phyloP scores from a whole-genome alignment of 78 protist species.

The Dictyostelium discoideum region DNA sequence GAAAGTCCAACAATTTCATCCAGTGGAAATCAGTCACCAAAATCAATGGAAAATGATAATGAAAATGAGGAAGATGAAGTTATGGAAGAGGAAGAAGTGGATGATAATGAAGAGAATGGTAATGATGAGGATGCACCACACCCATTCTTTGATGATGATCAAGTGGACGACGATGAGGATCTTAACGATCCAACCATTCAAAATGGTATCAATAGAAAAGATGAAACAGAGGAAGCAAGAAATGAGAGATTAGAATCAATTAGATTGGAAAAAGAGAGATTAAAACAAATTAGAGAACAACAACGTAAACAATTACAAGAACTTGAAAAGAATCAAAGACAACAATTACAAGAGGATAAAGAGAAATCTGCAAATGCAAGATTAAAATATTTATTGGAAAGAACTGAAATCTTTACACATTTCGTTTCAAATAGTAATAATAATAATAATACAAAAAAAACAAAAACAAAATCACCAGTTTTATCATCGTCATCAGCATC shows the following conservation, averaged over 20 bases:
- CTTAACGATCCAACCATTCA: neutral
- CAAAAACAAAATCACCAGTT: slow-evolving; percentile 4
- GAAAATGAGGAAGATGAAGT: slow-evolving; percentile 29
- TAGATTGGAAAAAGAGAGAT: slow-evolving; percentile 51
- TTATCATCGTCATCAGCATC: neutral
- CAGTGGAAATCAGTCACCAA: slow-evolving; percentile 12
- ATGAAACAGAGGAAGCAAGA: slow-evolving; percentile 58
- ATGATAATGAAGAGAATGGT: neutral
- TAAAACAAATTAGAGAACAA: slow-evolving; percentile 29
- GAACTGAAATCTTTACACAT: slow-evolving; percentile 64
- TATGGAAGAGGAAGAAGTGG: slow-evolving; percentile 10
- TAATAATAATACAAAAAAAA: neutral
- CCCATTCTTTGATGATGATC: slow-evolving; percentile 47
- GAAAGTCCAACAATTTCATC: neutral
- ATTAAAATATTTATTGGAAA: slow-evolving; percentile 74
- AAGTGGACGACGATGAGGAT: slow-evolving; percentile 5
- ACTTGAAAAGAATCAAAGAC: slow-evolving; percentile 27
- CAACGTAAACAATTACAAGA: slow-evolving; percentile 52
- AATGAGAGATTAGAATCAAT: slow-evolving; percentile 40
- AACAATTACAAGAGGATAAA: slow-evolving; percentile 38
- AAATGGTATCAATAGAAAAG: slow-evolving; percentile 2
- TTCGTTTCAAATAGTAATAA: slow-evolving; percentile 47
- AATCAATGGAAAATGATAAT: slow-evolving; percentile 21
- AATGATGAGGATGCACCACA: neutral
- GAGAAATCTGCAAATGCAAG: slow-evolving; percentile 69